Evolutionary conservation across 2,329 filamentous ascomycete genomes (phyloP), one percentile per base, ranked within the genome.

Genomic region (Daldinia sp.): DNA sequence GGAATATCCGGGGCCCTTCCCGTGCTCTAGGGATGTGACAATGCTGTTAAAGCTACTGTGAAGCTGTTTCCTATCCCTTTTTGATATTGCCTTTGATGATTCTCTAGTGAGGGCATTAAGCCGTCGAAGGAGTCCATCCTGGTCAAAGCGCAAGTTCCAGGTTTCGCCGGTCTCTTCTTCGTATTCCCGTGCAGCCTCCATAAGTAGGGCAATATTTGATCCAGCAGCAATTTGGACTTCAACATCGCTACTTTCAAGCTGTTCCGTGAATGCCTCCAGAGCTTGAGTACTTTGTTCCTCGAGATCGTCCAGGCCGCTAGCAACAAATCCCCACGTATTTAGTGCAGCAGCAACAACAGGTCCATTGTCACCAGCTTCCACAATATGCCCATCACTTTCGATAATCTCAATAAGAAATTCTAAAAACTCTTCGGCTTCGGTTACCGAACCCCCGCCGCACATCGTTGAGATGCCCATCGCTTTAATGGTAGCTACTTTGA

Each of bases 241-340:
- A 0, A 87, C 80, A 61, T 93, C 88, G 29, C 83, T 83, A 74
- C 90, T 93, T 62, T 94, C 88, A 15, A 97, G 88, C 76, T 96
- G 93, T 48, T 96, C 93, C 39, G 92, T 88, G 70, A 97, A 93
- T 1, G 90, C 88, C 54, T 95, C 90, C 70, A 95, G 85, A 13
- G 91, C 90, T 25, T 86, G 79, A 66, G 92, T 88, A 29, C 90
- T 92, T 63, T 88, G 83, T 13, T 85, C 84, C 68, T 91, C 87
- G 41, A 93, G 82, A 70, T 94, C 91, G 3, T 93, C 89, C 5
- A 94, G 80, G 63, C 91, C 86, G 3, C 90, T 93, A 4, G 90
- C 91, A 4, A 96, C 84, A 67, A 94, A 90, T 1, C 89, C 90
- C 91, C 92, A 96, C 61, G 89, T 87, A 67, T 90, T 85, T 1